Base-by-base conservation (phyloP, 495 filamentous ascomycete genomes). In the Neurospora terricola region DNA sequence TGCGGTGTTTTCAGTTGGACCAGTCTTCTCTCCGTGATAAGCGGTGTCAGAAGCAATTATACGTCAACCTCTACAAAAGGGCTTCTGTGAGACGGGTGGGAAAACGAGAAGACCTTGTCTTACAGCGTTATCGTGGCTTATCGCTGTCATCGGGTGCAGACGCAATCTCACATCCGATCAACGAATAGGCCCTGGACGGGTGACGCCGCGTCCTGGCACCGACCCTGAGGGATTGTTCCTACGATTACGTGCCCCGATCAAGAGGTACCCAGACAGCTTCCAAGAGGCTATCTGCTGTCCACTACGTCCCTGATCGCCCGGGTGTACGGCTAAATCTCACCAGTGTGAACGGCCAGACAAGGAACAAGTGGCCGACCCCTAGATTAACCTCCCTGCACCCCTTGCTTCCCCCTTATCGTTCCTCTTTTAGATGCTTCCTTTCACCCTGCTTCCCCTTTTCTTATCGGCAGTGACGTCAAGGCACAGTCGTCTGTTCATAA, bases 271-370 rank as follows among this genome's bases (percentile, higher is more conserved):
- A 18, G 42, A 70, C 7, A 48, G 45, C 45, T 70, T 34, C 34
- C 69, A 75, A 72, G 73, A 38, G 34, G 39, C 72, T 16, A 16
- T 62, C 12, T 62, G 54, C 6, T 62, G 27, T 34, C 54, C 54
- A 3, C 6, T 8, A 34, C 27, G 54, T 54, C 37, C 72, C 38
- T 74, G 69, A 68, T 71, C 69, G 43, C 38, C 70, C 66, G 14
- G 74, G 40, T 71, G 74, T 72, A 70, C 74, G 77, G 78, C n/a
- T 77, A 78, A 78, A 78, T 76, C 70, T 38, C 30, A 73, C 70
- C 37, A 74, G 23, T 9, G 54, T 62, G 23, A 73, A 73, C 75
- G 78, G 75, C 76, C 74, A 76, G 72, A 77, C 75, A 78, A 77
- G 77, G 77, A 72, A 77, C 77, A 74, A 72, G 62, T 42, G 66